Conservation (phyloP, 2,329 filamentous ascomycete species). For the Aspergillus persii region DNA sequence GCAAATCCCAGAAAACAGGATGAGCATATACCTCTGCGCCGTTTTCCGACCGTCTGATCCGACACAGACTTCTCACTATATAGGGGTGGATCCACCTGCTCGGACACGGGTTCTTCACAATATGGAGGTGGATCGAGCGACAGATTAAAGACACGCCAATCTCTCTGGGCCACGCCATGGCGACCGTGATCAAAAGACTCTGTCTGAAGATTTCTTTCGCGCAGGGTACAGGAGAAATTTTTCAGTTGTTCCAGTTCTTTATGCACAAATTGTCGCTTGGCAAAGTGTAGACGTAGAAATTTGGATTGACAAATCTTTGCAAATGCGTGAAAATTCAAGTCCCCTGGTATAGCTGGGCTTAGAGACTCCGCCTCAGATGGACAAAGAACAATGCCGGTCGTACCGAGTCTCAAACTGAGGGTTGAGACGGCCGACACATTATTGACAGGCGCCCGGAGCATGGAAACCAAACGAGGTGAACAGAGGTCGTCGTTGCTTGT, state of each 20-base stretch:
- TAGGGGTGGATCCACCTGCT: constrained; percentile 13
- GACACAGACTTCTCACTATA: constrained; percentile 12
- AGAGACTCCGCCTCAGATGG: constrained; percentile 11
- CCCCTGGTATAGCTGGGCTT: constrained; percentile 9
- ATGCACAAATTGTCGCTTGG: constrained; percentile 17
- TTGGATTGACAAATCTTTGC: constrained; percentile 19
- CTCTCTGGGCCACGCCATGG: constrained; percentile 13
- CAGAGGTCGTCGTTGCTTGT: constrained; percentile 15
- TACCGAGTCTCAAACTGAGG: constrained; percentile 14
- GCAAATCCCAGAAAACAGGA: constrained; percentile 8
- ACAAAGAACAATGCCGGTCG: constrained; percentile 16
- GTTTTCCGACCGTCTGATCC: constrained; percentile 14
- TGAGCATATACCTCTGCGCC: constrained; percentile 18
- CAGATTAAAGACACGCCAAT: constrained; percentile 16
- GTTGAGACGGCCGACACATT: constrained; percentile 18
- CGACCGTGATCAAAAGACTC: constrained; percentile 14
- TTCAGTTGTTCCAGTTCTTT: constrained; percentile 14
- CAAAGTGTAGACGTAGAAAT: constrained; percentile 17
- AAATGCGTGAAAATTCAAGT: constrained; percentile 13
- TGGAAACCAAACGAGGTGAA: constrained; percentile 11
- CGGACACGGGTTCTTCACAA: not conserved
- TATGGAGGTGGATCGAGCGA: constrained; percentile 19
- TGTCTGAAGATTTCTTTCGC: constrained; percentile 10
- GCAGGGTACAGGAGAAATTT: constrained; percentile 12
- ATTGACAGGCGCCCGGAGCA: constrained; percentile 12